phyloP scores from a whole-genome alignment of 73 alveolate genomes.

The Paramecium octaurelia region DNA sequence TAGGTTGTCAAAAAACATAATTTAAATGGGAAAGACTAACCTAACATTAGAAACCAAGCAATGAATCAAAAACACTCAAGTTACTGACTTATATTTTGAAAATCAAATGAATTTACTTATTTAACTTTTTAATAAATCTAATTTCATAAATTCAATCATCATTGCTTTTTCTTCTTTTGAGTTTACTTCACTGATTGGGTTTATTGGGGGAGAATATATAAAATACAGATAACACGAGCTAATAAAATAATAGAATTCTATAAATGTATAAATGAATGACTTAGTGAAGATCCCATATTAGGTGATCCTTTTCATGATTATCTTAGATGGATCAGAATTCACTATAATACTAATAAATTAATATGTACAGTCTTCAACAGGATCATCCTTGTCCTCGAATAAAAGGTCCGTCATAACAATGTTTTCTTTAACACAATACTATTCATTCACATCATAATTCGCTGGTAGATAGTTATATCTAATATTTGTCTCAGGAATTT shows the following conservation, averaged over 20 bases:
- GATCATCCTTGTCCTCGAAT: not conserved
- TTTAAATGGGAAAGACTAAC: not conserved
- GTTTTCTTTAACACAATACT: constrained; percentile 5
- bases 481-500: not conserved
- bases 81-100: not conserved
- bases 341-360: not conserved
- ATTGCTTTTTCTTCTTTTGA: not conserved
- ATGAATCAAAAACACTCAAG: not conserved
- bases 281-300: not conserved
- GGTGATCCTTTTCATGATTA: not conserved
- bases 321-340: not conserved
- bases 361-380: not conserved
- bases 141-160: not conserved
- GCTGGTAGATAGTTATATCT: not conserved
- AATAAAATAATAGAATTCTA: not conserved
- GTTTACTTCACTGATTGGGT: not conserved
- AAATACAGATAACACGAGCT: not conserved
- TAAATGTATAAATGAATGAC: not conserved
- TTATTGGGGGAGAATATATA: not conserved
- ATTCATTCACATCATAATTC: not conserved
- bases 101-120: not conserved
- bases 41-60: not conserved
- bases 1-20: not conserved
- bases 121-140: not conserved
- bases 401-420: not conserved